These are phyloP conservation scores for Puccinia polysora DNA, from an alignment of 1,284 basidiomycete species.

Conservation along the genomic window DNA sequence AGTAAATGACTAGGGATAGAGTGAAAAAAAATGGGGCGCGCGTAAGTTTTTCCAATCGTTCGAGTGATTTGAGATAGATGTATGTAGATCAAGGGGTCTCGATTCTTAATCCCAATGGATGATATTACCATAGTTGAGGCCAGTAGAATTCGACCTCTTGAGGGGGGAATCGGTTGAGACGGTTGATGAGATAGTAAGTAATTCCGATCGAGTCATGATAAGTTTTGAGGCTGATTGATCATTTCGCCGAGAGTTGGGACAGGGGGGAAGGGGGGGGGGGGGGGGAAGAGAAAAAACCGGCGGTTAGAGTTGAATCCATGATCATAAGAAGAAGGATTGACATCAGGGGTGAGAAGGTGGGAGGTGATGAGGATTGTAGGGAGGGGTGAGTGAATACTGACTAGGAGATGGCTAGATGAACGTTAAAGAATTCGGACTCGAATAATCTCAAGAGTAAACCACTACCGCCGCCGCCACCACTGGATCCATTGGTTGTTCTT, in stretches of 20 bases:
- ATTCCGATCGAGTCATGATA: conserved; percentile 92
- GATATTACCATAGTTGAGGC: conserved; percentile 89
- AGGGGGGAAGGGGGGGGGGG: not conserved
- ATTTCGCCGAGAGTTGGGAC: not conserved
- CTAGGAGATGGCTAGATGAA: conserved; percentile 50
- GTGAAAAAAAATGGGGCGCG: not conserved
- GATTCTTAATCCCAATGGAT: too few relatives aligned
- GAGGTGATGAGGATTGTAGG: not conserved
- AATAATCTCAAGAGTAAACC: conserved; percentile 48
- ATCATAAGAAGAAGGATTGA: too few relatives aligned
- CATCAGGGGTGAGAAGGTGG: too few relatives aligned
- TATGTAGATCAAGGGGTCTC: too few relatives aligned
- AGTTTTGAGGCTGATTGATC: conserved; percentile 59
- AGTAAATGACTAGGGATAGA: conserved; percentile 86
- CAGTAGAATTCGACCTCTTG: conserved; percentile 86
- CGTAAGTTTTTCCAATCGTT: not conserved
- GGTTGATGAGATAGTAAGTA: conserved; percentile 84
- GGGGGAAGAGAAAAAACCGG: not conserved
- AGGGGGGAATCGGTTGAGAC: conserved; percentile 70
- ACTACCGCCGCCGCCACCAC: too few relatives aligned
- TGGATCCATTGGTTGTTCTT: too few relatives aligned
- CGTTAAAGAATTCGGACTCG: conserved; percentile 49
- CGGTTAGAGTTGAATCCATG: too few relatives aligned
- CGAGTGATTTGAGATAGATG: not conserved
- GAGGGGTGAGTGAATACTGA: conserved; percentile 38